Evolutionary conservation across 129 eudicot species (phyloP).

Genomic region (Helianthus tuberosus): DNA sequence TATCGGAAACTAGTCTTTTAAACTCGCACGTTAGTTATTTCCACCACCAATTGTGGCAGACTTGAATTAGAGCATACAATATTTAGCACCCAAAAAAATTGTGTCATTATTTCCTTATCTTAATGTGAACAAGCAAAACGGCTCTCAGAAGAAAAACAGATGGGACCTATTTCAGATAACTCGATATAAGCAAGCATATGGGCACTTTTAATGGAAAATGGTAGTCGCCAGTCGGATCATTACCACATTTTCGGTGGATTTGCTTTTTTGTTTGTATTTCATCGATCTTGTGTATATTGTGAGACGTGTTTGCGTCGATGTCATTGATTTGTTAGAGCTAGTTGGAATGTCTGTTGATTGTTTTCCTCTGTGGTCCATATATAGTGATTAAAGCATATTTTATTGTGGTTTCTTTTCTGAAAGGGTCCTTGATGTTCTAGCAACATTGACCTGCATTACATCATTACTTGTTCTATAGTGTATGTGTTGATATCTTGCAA

Average conservation of each 20-base stretch:
- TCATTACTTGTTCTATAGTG: slow-evolving; percentile 7
- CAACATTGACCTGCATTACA: neutral
- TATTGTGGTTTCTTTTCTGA: slow-evolving; percentile 19
- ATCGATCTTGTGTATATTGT: neutral
- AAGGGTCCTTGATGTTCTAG: slow-evolving; percentile 1
- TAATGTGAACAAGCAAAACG: no score
- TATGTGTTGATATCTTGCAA: slow-evolving; percentile 9
- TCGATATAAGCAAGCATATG: no score
- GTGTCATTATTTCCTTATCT: neutral
- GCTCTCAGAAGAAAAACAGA: no score
- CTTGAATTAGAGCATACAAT: slow-evolving; percentile 8
- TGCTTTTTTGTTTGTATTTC: neutral
- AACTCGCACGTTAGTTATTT: slow-evolving; percentile 9
- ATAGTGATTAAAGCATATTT: slow-evolving; percentile 8
- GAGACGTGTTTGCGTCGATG: neutral
- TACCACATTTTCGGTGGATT: neutral
- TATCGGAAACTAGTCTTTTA: neutral
- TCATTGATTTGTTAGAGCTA: slow-evolving; percentile 1
- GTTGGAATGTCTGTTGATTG: neutral
- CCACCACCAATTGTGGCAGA: slow-evolving; percentile 16
- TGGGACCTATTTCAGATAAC: no score
- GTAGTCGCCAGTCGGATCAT: no score
- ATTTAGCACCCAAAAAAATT: slow-evolving; percentile 16
- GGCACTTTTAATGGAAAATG: no score
- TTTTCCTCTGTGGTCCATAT: slow-evolving; percentile 22